Percentiles rank a stretch among this genome's conserved stretches.
These are phyloP conservation scores for Vitis hybrid DNA, from an alignment of 177 flowering plant species.

Conservation along the genomic window DNA sequence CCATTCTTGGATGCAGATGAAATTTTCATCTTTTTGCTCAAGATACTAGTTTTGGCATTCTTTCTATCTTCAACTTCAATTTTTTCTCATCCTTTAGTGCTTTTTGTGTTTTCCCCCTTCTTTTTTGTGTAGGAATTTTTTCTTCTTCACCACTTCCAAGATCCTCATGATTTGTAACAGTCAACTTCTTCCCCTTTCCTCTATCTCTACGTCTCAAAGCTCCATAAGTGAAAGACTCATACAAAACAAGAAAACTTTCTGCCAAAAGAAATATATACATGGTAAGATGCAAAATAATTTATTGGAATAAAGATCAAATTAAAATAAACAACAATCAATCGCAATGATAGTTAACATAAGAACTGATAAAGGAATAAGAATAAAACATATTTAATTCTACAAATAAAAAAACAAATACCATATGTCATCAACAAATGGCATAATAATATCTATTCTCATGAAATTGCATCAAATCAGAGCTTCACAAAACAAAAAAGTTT, in stretches of 20 bases:
- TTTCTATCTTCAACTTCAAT: conserved; percentile 33
- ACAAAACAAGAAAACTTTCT: conserved; percentile 11
- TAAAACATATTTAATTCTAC: too few relatives aligned
- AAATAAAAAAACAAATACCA: too few relatives aligned
- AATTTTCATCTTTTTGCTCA: conserved; percentile 24
- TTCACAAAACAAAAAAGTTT: too few relatives aligned
- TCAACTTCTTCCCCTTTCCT: conserved; percentile 45
- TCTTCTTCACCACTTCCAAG: conserved; percentile 48
- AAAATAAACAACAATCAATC: background rate
- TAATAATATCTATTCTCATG: too few relatives aligned
- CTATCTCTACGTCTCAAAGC: conserved; percentile 34
- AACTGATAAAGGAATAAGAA: too few relatives aligned
- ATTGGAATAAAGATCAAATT: background rate
- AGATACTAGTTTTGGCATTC: conserved; percentile 13
- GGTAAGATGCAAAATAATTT: too few relatives aligned
- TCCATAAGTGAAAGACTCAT: conserved; percentile 5
- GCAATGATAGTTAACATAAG: background rate
- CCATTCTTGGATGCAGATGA: conserved; percentile 25
- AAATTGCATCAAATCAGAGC: too few relatives aligned
- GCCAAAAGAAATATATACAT: conserved; percentile 8
- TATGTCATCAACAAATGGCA: too few relatives aligned
- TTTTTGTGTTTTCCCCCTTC: conserved; percentile 44
- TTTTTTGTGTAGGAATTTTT: conserved; percentile 38
- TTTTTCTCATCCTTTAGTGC: conserved; percentile 35
- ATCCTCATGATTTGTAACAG: conserved; percentile 31